Conservation (phyloP, 1,284 basidiomycete species). For the Moesziomyces parantarcticus region DNA sequence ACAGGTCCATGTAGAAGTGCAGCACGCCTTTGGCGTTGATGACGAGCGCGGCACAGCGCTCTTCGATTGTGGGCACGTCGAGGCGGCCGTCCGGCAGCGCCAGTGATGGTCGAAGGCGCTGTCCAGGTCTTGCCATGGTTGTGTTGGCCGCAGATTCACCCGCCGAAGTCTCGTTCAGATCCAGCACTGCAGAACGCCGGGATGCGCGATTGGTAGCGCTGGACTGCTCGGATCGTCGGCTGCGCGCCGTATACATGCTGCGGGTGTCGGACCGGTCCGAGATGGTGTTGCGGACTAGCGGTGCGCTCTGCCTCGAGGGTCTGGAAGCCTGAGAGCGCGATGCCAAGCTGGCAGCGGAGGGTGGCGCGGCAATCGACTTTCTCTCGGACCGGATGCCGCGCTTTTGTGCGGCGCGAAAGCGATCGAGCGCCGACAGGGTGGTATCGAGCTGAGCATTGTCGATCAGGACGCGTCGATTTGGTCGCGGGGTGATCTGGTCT, state of each 20-base stretch:
- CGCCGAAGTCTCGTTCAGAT: constrained; percentile 7
- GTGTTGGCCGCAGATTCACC: constrained; percentile 12
- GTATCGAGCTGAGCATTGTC: constrained; percentile 16
- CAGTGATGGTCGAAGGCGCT: constrained; percentile 42
- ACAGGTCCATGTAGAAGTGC: constrained; percentile 48
- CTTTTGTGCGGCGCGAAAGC: constrained; percentile 20
- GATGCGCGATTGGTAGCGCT: constrained; percentile 6
- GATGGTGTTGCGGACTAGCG: constrained; percentile 4
- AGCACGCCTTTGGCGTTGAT: constrained; percentile 50
- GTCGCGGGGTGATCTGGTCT: constrained; percentile 30
- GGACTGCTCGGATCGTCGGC: constrained; percentile 4
- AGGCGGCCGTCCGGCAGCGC: constrained; percentile 36
- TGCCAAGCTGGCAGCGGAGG: background rate
- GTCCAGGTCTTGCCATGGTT: constrained; percentile 33
- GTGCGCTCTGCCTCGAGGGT: constrained; percentile 24
- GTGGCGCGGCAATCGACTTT: constrained; percentile 25
- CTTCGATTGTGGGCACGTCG: constrained; percentile 44
- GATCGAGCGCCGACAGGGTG: constrained; percentile 26
- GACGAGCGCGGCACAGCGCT: constrained; percentile 46
- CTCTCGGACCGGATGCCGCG: constrained; percentile 9
- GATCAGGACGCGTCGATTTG: constrained; percentile 14
- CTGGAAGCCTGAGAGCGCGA: constrained; percentile 5
- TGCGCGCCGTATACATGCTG: constrained; percentile 19
- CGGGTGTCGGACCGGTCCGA: constrained; percentile 15
- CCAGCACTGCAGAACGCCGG: constrained; percentile 1